Evolutionary conservation across 805 yeast species (phyloP).

Genomic region (Kurtzmaniella cleridarum): DNA sequence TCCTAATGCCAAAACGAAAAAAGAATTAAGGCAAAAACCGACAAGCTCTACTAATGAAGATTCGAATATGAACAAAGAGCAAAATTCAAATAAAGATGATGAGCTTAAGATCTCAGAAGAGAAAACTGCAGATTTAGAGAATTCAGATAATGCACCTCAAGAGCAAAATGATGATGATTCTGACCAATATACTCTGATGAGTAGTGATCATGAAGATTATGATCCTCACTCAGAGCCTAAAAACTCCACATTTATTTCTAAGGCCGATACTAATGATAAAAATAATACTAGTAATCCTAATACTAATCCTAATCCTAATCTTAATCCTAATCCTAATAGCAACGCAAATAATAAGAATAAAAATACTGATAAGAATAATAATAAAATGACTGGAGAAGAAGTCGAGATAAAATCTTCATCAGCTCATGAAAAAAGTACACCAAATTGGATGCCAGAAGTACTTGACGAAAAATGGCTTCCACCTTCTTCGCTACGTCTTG

Average conservation of each 20-base stretch:
- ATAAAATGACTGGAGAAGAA: neutral
- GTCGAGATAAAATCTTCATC: conserved; percentile 3
- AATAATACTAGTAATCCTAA: no score
- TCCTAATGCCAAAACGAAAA: conserved; percentile 38
- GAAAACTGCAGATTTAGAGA: neutral
- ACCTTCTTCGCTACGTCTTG: neutral
- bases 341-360: no score
- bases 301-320: no score
- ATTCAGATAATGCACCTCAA: neutral
- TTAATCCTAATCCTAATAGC: no score
- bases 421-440: conserved; percentile 16
- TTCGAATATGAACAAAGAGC: neutral
- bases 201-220: no score
- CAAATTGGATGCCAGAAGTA: conserved; percentile 40
- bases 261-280: no score
- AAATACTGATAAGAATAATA: no score
- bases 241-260: neutral
- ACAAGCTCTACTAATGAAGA: neutral
- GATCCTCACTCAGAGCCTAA: neutral
- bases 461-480: conserved; percentile 31
- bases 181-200: neutral
- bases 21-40: conserved; percentile 16
- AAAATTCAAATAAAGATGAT: neutral
- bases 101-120: conserved; percentile 3
- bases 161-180: conserved; percentile 5